A percentile compares a stretch with the other conserved stretches of the same genome.
phyloP scores from a whole-genome alignment of 495 filamentous ascomycete species.

The Sabuloglossum arenarium region DNA sequence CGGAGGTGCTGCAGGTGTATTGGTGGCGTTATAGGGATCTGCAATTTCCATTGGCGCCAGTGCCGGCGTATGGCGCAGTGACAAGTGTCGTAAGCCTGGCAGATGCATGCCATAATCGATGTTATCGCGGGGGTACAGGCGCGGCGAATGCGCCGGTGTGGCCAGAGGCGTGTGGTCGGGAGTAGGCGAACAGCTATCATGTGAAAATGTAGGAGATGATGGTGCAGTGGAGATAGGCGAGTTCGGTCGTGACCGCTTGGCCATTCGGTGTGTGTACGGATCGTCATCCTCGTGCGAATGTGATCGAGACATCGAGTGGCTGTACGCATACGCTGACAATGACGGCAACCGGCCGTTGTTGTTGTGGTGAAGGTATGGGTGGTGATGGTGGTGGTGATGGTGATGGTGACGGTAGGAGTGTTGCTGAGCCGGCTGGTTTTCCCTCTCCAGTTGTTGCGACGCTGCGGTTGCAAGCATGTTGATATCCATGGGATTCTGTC shows the following conservation, averaged over 20 bases:
- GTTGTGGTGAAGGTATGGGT: slow-evolving; percentile 34
- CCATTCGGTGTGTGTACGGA: slow-evolving; percentile 47
- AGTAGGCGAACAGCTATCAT: slow-evolving; percentile 87
- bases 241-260: slow-evolving; percentile 76
- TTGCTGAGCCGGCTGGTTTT: not conserved
- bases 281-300: slow-evolving; percentile 77
- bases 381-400: slow-evolving; percentile 28
- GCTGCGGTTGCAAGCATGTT: slow-evolving; percentile 81
- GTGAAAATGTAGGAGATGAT: slow-evolving; percentile 93
- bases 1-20: slow-evolving; percentile 12
- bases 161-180: slow-evolving; percentile 93
- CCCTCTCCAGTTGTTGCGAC: slow-evolving; percentile 28
- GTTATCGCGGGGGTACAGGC: slow-evolving; percentile 58
- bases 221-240: slow-evolving; percentile 90
- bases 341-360: slow-evolving; percentile 45
- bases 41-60: slow-evolving; percentile 79
- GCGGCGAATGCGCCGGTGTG: slow-evolving; percentile 87
- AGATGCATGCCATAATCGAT: slow-evolving; percentile 41
- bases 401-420: not conserved
- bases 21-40: slow-evolving; percentile 29
- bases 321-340: slow-evolving; percentile 59
- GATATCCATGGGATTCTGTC: slow-evolving; percentile 46
- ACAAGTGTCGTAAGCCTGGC: slow-evolving; percentile 73
- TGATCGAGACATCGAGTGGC: slow-evolving; percentile 67
- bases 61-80: slow-evolving; percentile 55